Evolutionary conservation across 2,329 filamentous ascomycete species (phyloP).

Genomic region (Fusarium sororula): DNA sequence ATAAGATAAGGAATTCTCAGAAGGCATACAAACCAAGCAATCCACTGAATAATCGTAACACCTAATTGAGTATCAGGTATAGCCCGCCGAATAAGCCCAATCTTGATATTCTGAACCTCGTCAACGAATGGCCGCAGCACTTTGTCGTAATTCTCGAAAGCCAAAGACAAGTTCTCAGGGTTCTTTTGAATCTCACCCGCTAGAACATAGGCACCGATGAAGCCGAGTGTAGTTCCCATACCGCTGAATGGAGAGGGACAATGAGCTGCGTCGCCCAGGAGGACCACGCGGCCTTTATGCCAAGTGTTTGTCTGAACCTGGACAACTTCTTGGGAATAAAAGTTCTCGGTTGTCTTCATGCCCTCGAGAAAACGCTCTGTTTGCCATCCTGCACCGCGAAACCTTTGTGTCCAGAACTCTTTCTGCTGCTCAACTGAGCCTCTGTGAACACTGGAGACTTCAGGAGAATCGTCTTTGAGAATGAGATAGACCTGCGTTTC

Average conservation of each 20-base stretch:
- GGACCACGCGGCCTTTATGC: constrained; percentile 11
- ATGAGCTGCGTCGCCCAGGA: constrained; percentile 19
- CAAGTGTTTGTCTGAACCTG: constrained; percentile 17
- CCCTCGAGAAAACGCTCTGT: constrained; percentile 17
- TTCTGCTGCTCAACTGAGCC: constrained; percentile 19
- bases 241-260: constrained; percentile 28
- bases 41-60: constrained; percentile 18
- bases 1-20: constrained; percentile 9
- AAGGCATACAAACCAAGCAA: constrained; percentile 21
- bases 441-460: constrained; percentile 8
- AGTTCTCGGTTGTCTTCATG: constrained; percentile 19
- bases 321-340: constrained; percentile 26
- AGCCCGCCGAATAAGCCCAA: background rate
- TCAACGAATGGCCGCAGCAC: constrained; percentile 13
- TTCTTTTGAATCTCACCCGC: constrained; percentile 24
- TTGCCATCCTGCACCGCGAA: constrained; percentile 18
- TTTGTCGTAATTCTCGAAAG: constrained; percentile 25
- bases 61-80: constrained; percentile 16
- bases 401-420: constrained; percentile 19
- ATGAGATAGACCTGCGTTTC: constrained; percentile 30
- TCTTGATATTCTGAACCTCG: constrained; percentile 21
- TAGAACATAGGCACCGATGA: constrained; percentile 24
- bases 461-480: constrained; percentile 7
- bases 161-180: background rate
- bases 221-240: constrained; percentile 21